These are phyloP conservation scores for Sechiopsis laciniata DNA, from an alignment of 306 rosid genomes.

Conservation along the genomic window DNA sequence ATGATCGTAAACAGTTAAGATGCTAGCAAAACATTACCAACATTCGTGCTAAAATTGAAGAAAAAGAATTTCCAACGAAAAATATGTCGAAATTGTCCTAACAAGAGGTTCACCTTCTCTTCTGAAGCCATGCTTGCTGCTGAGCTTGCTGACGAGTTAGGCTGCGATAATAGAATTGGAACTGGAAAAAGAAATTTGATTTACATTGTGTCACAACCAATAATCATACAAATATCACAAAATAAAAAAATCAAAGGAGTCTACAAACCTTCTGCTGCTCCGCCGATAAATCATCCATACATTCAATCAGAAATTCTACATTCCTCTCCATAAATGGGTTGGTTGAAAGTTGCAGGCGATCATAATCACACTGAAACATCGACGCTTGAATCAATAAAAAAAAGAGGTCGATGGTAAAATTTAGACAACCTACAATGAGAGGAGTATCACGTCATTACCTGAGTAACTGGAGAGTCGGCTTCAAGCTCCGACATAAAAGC, in stretches of 20 bases:
- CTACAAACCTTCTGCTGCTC: constrained; percentile 86
- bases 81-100: not conserved
- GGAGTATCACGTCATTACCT: constrained; percentile 41
- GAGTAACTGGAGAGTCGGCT: constrained; percentile 75
- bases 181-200: constrained; percentile 33
- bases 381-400: not conserved
- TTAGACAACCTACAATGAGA: not conserved
- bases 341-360: constrained; percentile 78
- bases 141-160: constrained; percentile 93
- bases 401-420: not conserved
- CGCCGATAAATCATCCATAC: constrained; percentile 89
- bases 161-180: constrained; percentile 73
- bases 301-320: constrained; percentile 81
- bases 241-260: constrained; percentile 8
- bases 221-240: constrained; percentile 14
- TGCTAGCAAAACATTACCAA: no score
- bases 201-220: constrained; percentile 11
- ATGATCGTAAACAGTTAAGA: no score
- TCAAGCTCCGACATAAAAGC: constrained; percentile 94
- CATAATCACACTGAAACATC: constrained; percentile 71
- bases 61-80: not conserved
- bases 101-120: constrained; percentile 63
- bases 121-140: constrained; percentile 98
- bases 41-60: not conserved
- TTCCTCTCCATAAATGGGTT: constrained; percentile 87